Evolutionary conservation across 257 asterid genomes (phyloP), one percentile per base, ranked within the genome.

Genomic region (Scutellaria minor): DNA sequence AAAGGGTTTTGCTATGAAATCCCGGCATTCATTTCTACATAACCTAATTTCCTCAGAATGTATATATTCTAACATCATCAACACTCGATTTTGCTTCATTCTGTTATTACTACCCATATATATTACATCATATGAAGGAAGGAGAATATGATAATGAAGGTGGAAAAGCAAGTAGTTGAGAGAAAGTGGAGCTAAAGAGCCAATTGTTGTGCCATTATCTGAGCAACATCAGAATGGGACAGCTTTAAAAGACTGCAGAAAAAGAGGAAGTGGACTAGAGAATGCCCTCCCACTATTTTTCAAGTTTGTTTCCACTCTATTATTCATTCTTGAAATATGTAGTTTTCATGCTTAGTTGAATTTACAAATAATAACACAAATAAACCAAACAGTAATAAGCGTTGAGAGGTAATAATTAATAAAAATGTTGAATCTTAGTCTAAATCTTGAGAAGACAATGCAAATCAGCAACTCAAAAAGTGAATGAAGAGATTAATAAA

Each of bases 181-280:
- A 61, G 52, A 6, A 45, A 64, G 57, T 12, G n/a, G 70, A 20
- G 20, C 5, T 5, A 22, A 24, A 57, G 47, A 14, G 45, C 51
- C 47, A 46, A 6, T 24, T 44, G 56, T 37, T 2, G 37, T 31
- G 42, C 56, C 70, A 64, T 45, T 64, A 64, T 44, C 12, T 15
- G 55, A 64, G 40, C 37, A 40, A 24, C 47, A 6, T 27, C 35
- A 24, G 27, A 66, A 48, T 27, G 61, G 54, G 64, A 53, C 73
- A 68, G 73, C 73, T 68, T 54, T 53, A 18, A 37, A 66, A 51
- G 61, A 14, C 50, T 66, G 72, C 64, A 68, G 24, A 53, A 71
- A 52, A 71, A 60, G 53, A 71, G 70, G 39, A 62, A 61, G 76
- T 72, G 76, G 70, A 31, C 37, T 18, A 7, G 5, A 53, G 24